Evolutionary conservation across 2,329 filamentous ascomycete species (phyloP), one percentile per base, ranked within the genome.

Genomic region (Meredithiella fracta): DNA sequence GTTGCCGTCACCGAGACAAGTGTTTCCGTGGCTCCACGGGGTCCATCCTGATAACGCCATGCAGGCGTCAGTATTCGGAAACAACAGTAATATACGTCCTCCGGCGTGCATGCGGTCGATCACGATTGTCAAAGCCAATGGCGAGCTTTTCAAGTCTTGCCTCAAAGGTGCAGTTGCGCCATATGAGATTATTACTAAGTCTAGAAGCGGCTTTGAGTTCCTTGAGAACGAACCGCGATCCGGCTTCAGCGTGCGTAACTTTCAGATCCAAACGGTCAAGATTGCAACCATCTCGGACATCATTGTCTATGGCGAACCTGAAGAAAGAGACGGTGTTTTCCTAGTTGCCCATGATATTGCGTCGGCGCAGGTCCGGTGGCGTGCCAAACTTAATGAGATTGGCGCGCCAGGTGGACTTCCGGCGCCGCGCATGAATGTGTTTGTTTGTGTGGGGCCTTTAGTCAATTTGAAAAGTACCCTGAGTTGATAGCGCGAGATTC

Each of bases 1-100:
- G 1, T 73, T 97, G 23, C 91, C 92, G 5, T 82, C 91, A 56
- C 82, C 92, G 0, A 79, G 83, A n/a, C 76, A 82, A 59, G 86
- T 97, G 60, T 98, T 97, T 64, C 92, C 92, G 1, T 98, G 92
- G 92, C 74, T 96, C 23, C 92, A 98, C 69, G 92, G 92, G 23
- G 72, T 97, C 42, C 90, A 97, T 64, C 83, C 86, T 0, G 80
- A 85, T 59, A 98, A 98, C 65, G 82, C 87, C 59, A 77, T 95
- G 55, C 92, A 98, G 65, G 77, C 92, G 59, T 79, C 85, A 5
- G 97, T 96, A 72, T 97, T 98, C 67, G 80, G 83, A 53, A 84
- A 82, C 59, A 73, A 78, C n/a, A 69, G 84, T 53, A 76, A 85
- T 50, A 82, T 77, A 62, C 80, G 82, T 1, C 87, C 89, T 0